These are phyloP conservation scores for Coprinopsis marcescibilis DNA, from an alignment of 768 basidiomycete species.

Conservation along the genomic window DNA sequence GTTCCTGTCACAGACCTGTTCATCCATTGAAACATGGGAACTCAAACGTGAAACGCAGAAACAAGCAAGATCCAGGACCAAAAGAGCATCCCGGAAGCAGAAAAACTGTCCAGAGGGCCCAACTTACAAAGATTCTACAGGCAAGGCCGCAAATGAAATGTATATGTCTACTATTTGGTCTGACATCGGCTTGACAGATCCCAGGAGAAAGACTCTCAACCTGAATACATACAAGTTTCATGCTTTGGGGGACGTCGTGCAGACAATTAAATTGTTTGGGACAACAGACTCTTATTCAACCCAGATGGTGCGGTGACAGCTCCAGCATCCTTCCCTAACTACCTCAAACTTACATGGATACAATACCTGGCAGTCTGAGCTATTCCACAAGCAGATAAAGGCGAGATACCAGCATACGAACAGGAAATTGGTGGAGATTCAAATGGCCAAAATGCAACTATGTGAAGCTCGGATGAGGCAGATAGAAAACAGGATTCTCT, in stretches of 20 bases:
- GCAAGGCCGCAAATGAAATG: too few relatives aligned
- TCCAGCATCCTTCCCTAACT: too few relatives aligned
- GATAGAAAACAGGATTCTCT: too few relatives aligned
- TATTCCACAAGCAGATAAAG: constrained; percentile 36
- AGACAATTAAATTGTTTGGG: constrained; percentile 2
- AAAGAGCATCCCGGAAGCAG: too few relatives aligned
- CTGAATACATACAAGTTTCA: constrained; percentile 7
- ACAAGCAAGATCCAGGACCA: too few relatives aligned
- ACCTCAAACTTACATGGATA: too few relatives aligned
- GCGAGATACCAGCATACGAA: constrained; percentile 29
- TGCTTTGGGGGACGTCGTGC: constrained; percentile 4
- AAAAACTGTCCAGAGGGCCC: too few relatives aligned
- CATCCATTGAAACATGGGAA: neutral
- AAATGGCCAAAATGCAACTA: constrained; percentile 23
- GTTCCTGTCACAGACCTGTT: neutral
- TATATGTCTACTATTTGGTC: neutral
- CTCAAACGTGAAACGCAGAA: too few relatives aligned
- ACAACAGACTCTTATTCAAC: constrained; percentile 13
- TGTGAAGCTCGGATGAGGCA: constrained; percentile 1
- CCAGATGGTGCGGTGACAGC: constrained; percentile 15
- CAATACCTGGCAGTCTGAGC: constrained; percentile 31
- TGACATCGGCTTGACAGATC: neutral
- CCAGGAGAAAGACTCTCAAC: neutral
- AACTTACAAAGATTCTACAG: too few relatives aligned
- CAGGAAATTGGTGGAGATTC: constrained; percentile 22